Base-by-base conservation (phyloP, 1,284 basidiomycete genomes). In the Boletus semigastroideus region DNA sequence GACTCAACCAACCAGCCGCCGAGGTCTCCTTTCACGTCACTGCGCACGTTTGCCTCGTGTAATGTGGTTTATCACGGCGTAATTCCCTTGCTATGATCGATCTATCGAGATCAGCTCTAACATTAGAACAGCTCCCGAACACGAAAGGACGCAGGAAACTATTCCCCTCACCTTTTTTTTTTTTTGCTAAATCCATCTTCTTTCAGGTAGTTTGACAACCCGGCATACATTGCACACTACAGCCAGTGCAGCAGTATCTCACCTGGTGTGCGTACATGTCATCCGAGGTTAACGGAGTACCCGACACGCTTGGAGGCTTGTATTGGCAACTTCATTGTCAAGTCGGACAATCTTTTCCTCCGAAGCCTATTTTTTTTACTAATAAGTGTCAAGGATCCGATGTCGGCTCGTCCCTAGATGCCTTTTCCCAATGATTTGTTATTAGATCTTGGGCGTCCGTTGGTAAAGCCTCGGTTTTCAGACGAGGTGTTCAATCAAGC, bases 381-480 rank as follows among this genome's bases (percentile, higher is more conserved):
- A 38, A 47, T n/a, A 31, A 20, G 41, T 25, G 36, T 33, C 45
- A 51, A 51, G 16, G 42, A 48, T 48, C 44, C 42, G 42, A 49
- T 46, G 41, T 49, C 39, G 41, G 22, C 43, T 49, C 43, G 49
- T 43, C 40, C 12, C 16, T 42, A 36, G 20, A 43, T 47, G 41
- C 40, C 44, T 45, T 33, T n/a, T 3, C 41, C 46, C 36, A 12
- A 36, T 31, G 20, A 17, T 13, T 37, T 12, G 42, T 48, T 49
- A 38, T 27, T 44, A 41, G 46, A 27, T 28, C 25, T 31, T 33
- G 20, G 44, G 48, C 37, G 53, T 44, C 43, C 52, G 37, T 55
- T 46, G 33, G 50, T 37, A 54, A 25, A 27, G 44, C 20, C 14
- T 54, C 64, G 62, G 63, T 41, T 54, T 67, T 68, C 54, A 64